phyloP scores from a whole-genome alignment of 768 basidiomycete genomes.

The Lentinus tigrinus region DNA sequence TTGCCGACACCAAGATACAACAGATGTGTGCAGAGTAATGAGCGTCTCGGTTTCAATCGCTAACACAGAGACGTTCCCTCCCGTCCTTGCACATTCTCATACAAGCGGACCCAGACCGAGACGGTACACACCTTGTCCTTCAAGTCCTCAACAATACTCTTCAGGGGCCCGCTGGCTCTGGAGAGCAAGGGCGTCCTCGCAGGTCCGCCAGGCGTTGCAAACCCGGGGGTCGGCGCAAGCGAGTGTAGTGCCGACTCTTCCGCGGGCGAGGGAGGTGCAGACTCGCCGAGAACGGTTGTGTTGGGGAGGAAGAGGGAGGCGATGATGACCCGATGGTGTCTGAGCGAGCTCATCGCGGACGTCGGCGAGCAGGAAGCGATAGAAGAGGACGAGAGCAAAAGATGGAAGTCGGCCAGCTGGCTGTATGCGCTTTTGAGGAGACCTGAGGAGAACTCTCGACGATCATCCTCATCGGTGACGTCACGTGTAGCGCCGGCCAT shows the following conservation, averaged over 20 bases:
- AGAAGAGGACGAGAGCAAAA: background rate
- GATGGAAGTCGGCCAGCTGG: background rate
- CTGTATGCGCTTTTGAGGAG: constrained; percentile 4
- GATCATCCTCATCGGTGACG: constrained; percentile 15
- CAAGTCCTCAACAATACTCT: constrained; percentile 80
- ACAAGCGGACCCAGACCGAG: background rate
- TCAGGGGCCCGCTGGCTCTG: constrained; percentile 40
- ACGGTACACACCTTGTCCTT: constrained; percentile 52
- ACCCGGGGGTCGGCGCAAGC: background rate
- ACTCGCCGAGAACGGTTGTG: constrained; percentile 64
- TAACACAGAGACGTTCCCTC: too few relatives aligned
- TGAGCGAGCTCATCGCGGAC: constrained; percentile 62
- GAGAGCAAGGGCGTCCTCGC: constrained; percentile 13
- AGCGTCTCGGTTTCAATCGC: too few relatives aligned
- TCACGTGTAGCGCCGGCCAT: constrained; percentile 18
- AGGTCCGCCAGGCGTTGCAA: constrained; percentile 16
- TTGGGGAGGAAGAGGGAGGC: constrained; percentile 84
- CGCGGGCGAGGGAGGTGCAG: constrained; percentile 45
- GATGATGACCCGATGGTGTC: constrained; percentile 73
- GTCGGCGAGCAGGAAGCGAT: constrained; percentile 13
- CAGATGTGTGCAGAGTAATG: background rate
- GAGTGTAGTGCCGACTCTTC: constrained; percentile 10
- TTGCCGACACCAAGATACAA: background rate
- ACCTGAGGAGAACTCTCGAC: too few relatives aligned
- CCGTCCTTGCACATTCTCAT: too few relatives aligned